Evolutionary conservation across 768 basidiomycete genomes (phyloP).

Genomic region (Trametes gibbosa): DNA sequence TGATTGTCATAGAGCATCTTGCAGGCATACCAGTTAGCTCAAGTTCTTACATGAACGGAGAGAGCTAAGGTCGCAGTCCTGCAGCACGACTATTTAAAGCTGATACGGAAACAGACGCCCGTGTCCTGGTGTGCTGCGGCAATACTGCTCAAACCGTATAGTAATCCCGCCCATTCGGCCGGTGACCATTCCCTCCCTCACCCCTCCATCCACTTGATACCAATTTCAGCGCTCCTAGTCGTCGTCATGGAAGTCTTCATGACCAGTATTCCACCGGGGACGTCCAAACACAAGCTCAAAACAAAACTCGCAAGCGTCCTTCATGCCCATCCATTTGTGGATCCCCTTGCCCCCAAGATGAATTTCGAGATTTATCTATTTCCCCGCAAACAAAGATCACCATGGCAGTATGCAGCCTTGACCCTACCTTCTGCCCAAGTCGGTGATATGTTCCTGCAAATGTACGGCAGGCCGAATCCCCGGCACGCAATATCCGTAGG

Average conservation of each 20-base stretch:
- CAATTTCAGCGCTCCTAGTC: not conserved
- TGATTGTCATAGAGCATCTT: no score
- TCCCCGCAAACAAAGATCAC: slow-evolving; percentile 27
- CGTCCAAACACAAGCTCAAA: slow-evolving; percentile 19
- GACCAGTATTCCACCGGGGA: slow-evolving; percentile 23
- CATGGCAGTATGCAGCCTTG: slow-evolving; percentile 35
- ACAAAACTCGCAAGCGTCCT: slow-evolving; percentile 42
- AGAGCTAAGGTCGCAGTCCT: no score
- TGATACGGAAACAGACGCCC: no score
- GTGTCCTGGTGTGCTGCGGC: not conserved
- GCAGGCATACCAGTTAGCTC: no score
- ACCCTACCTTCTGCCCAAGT: slow-evolving; percentile 44
- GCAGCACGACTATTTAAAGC: no score
- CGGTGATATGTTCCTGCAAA: slow-evolving; percentile 41
- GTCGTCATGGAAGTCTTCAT: slow-evolving; percentile 37
- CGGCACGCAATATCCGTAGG: slow-evolving; percentile 30
- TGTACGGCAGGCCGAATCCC: slow-evolving; percentile 35
- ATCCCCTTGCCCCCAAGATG: slow-evolving; percentile 30
- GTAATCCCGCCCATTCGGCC: not conserved
- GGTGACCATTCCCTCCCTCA: not conserved
- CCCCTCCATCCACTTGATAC: not conserved
- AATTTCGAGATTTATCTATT: slow-evolving; percentile 58
- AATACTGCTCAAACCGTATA: not conserved
- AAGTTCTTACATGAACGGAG: no score
- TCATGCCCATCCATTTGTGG: slow-evolving; percentile 41